A percentile compares a stretch with the other conserved stretches of the same genome.
Evolutionary conservation across 164 flowering plant species (phyloP).

Genomic region (Piper betle): DNA sequence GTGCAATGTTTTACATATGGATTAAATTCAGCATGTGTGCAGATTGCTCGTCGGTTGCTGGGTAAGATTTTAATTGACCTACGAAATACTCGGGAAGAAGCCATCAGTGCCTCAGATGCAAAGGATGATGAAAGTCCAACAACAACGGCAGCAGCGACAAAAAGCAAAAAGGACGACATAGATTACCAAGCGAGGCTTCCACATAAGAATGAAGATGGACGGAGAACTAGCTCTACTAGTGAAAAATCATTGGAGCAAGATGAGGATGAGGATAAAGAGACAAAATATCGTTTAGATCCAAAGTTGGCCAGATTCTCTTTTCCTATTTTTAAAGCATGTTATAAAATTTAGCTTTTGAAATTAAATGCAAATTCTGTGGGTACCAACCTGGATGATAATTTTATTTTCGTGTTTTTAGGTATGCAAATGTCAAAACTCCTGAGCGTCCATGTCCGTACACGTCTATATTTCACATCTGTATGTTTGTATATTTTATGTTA

Average conservation of each 20-base stretch:
- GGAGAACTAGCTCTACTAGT: slow-evolving; percentile 51
- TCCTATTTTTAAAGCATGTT: slow-evolving; percentile 4
- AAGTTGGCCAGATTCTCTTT: slow-evolving; percentile 27
- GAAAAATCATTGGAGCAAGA: slow-evolving; percentile 79
- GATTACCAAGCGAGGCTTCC: slow-evolving; percentile 34
- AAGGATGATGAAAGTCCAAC: slow-evolving; percentile 47
- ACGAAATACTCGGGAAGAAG: slow-evolving; percentile 94
- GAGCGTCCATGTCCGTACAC: slow-evolving; percentile 95
- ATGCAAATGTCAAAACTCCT: slow-evolving; percentile 96
- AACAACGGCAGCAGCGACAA: slow-evolving; percentile 3
- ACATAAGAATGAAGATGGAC: slow-evolving; percentile 38
- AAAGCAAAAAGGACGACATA: slow-evolving; percentile 31
- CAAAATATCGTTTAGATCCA: slow-evolving; percentile 91
- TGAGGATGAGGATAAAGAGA: slow-evolving; percentile 95
- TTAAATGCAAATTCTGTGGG: not conserved
- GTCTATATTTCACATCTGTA: slow-evolving; percentile 96
- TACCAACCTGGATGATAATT: slow-evolving; percentile 74
- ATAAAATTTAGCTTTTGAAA: not conserved
- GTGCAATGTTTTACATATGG: not conserved
- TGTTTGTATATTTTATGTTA: slow-evolving; percentile 1
- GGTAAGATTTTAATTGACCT: slow-evolving; percentile 93
- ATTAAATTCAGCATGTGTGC: slow-evolving; percentile 2
- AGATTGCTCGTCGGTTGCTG: slow-evolving; percentile 97
- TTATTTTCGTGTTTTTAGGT: slow-evolving; percentile 37
- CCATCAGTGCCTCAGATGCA: slow-evolving; percentile 73